Evolutionary conservation across 2,329 filamentous ascomycete species (phyloP), one percentile per base, ranked within the genome.

Genomic region (Stagonosporopsis rhizophila): DNA sequence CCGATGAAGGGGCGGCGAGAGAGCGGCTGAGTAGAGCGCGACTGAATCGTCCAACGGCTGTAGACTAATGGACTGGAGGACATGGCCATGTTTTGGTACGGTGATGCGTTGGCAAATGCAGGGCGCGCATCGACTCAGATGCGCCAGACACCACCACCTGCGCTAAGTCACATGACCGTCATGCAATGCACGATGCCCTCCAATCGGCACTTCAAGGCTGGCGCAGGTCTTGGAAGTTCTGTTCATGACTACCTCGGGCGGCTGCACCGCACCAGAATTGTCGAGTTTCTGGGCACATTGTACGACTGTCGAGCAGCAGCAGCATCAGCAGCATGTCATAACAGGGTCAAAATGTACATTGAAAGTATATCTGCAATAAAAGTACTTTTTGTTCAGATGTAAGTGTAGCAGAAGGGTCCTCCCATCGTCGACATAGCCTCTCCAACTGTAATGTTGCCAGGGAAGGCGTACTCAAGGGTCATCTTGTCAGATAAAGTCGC

Each of bases 401-500:
- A 81, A 4, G 78, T 71, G 58, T 81, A 81, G 63, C 79, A 81
- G 59, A 81, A 80, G n/a, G 76, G 77, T 2, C 79, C 79, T n/a
- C 58, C 75, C 25, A 77, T 73, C 0, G 79, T 80, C 41, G 73
- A 79, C 73, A 81, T 76, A 12, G 78, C 59, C 42, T 79, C 75
- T 6, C 62, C 65, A 59, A 81, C 72, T 7, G 67, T 72, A 17
- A 77, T 68, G 6, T 66, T 60, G 8, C 62, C 60, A 1, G 69
- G 71, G 42, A 72, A 72, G 8, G 66, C 67, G 6, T 77, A 70
- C 37, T 76, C 78, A 37, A 81, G 52, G 44, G 77, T 68, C 52
- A 82, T 69, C 1, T 64, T 60, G 37, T 80, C 78, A 12, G 77
- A 72, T n/a, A 83, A 70, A n/a, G 78, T 81, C 28, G 79, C 77